Conservation (phyloP, 177 flowering plant species). For the Tripterygium wilfordii region DNA sequence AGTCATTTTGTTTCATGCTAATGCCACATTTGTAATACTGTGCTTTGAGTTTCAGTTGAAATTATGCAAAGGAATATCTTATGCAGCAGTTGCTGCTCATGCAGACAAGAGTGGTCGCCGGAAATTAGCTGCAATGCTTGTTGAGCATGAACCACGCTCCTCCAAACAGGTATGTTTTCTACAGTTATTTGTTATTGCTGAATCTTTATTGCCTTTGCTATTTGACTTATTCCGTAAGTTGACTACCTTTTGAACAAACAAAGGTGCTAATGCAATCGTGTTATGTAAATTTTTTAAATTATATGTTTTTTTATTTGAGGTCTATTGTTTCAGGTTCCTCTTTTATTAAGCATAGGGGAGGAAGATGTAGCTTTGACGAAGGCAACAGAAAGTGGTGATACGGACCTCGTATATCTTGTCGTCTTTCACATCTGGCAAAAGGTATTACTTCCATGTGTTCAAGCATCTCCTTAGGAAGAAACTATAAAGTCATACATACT, state of each 20-base stretch:
- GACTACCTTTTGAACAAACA: no score
- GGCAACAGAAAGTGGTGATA: conserved; percentile 97
- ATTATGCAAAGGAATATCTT: conserved; percentile 88
- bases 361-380: conserved; percentile 84
- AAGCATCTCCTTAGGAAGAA: no score
- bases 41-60: conserved; percentile 53
- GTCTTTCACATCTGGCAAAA: conserved; percentile 91
- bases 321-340: conserved; percentile 68
- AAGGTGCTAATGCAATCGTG: neutral
- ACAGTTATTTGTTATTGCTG: neutral
- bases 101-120: conserved; percentile 87
- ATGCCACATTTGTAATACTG: conserved; percentile 1
- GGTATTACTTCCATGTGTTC: conserved; percentile 50
- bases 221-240: no score
- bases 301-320: neutral
- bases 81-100: conserved; percentile 99
- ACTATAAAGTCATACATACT: no score
- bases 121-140: conserved; percentile 93
- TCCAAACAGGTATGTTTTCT: conserved; percentile 77
- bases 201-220: no score
- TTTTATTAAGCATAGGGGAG: conserved; percentile 91
- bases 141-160: conserved; percentile 92
- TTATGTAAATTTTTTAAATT: neutral
- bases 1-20: conserved; percentile 1
- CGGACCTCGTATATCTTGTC: conserved; percentile 96